phyloP scores from a whole-genome alignment of 108 stramenopile genomes.

The Licmophora abbreviata region DNA sequence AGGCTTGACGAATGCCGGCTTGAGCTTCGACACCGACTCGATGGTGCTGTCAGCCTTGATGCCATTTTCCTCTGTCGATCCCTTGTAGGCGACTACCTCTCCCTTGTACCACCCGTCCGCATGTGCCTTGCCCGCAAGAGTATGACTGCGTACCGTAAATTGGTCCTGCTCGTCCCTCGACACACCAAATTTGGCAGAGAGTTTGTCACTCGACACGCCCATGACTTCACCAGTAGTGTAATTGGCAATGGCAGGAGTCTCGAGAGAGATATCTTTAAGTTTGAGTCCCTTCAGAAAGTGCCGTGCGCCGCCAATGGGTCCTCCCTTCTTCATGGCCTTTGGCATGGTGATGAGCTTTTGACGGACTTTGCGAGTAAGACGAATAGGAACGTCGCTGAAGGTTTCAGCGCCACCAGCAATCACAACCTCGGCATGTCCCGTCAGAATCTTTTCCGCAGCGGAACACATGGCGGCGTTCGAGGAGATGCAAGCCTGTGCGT shows the following conservation, averaged over 20 bases:
- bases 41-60: slow-evolving; percentile 90
- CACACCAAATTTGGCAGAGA: slow-evolving; percentile 93
- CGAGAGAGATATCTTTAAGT: slow-evolving; percentile 83
- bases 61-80: slow-evolving; percentile 87
- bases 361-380: slow-evolving; percentile 76
- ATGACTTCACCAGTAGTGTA: slow-evolving; percentile 99
- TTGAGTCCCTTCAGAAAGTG: slow-evolving; percentile 89
- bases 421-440: slow-evolving; percentile 88
- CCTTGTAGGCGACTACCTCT: slow-evolving; percentile 88
- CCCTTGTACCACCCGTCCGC: slow-evolving; percentile 84
- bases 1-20: slow-evolving; percentile 96
- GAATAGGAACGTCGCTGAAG: slow-evolving; percentile 95
- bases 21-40: slow-evolving; percentile 89
- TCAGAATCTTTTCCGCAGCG: slow-evolving; percentile 90
- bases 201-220: slow-evolving; percentile 92
- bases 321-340: slow-evolving; percentile 98
- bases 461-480: slow-evolving; percentile 90
- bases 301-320: slow-evolving; percentile 50
- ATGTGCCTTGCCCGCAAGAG: slow-evolving; percentile 88
- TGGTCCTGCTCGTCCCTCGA: slow-evolving; percentile 91
- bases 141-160: slow-evolving; percentile 89
- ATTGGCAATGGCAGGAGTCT: slow-evolving; percentile 98
- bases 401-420: slow-evolving; percentile 95
- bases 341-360: slow-evolving; percentile 86
- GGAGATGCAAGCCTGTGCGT: slow-evolving; percentile 97